Evolutionary conservation across 2,329 filamentous ascomycete genomes (phyloP), one percentile per base, ranked within the genome.

Genomic region (Penicillium sp.): DNA sequence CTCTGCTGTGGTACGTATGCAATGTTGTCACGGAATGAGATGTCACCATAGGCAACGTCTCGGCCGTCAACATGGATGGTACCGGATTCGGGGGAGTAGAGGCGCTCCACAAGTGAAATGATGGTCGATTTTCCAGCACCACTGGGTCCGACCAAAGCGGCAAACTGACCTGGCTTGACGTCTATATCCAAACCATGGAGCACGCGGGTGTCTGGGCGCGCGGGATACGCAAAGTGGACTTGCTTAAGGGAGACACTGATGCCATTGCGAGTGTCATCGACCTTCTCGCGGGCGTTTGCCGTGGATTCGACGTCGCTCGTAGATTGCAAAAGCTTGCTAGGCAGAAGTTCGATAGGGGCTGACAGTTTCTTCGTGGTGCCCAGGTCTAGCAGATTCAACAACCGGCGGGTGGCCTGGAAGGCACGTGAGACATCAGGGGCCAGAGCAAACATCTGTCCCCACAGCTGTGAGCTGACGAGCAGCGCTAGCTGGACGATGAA

Each of bases 341-440:
- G 8, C 12, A 31, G 8, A 3, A 29, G 25, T 4, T 23, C 21
- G 8, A 48, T 38, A 23, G 53, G 32, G 23, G 15, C 34, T 45
- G 48, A 39, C 35, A 34, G 15, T 25, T 39, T 52, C 58, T 63
- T 51, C 16, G 41, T 48, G 18, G 55, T 48, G 3, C 68, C 68
- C 1, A 70, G 56, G 32, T 71, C 65, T 7, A 73, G 69, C 18
- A 81, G 62, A 23, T 68, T 67, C 21, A 79, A 52, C 45, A 89
- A 82, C 25, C 84, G 76, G 5, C 79, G 79, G 3, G 83, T 82
- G 1, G 88, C 85, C 1, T 78, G 76, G 29, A 80, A 81, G 1
- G 88, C 87, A 44, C 83, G 81, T 1, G 86, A 84, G 13, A 91
- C 80, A 59, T 91, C 88, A 1, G 87, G 88, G 0, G 87, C 87